A percentile compares a stretch with the other conserved stretches of the same genome.
Conservation (phyloP, 805 yeast genomes). For the Candida methanosorbosa region DNA sequence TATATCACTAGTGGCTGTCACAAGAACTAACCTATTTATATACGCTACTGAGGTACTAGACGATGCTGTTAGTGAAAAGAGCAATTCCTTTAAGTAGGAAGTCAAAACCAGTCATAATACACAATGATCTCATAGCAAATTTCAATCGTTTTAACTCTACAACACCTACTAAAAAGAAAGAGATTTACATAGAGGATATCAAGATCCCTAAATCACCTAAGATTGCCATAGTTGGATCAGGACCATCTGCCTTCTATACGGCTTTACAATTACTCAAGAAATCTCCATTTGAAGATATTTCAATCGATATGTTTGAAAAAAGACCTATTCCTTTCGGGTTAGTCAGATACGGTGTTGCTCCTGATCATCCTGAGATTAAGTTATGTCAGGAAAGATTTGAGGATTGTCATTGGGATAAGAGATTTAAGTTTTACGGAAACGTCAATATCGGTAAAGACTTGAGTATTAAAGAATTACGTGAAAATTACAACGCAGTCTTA, state of each 20-base stretch:
- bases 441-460: slow-evolving; percentile 59
- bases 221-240: slow-evolving; percentile 85
- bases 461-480: slow-evolving; percentile 35
- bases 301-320: slow-evolving; percentile 73
- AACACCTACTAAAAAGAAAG: too few relatives aligned
- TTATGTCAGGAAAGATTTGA: slow-evolving; percentile 70
- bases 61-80: too few relatives aligned
- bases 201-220: slow-evolving; percentile 13
- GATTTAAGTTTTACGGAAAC: slow-evolving; percentile 63
- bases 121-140: too few relatives aligned
- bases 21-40: too few relatives aligned
- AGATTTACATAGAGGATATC: too few relatives aligned
- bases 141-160: too few relatives aligned
- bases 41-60: too few relatives aligned
- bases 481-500: slow-evolving; percentile 63
- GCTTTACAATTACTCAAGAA: slow-evolving; percentile 52
- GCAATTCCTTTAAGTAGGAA: too few relatives aligned
- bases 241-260: slow-evolving; percentile 95
- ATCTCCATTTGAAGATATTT: slow-evolving; percentile 20
- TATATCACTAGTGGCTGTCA: too few relatives aligned
- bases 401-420: slow-evolving; percentile 29
- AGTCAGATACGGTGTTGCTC: slow-evolving; percentile 94
- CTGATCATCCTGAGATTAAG: slow-evolving; percentile 97
- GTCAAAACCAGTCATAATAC: too few relatives aligned
- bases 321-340: slow-evolving; percentile 89